phyloP scores from a whole-genome alignment of 257 asterid species.

The Solanum appendiculatum region DNA sequence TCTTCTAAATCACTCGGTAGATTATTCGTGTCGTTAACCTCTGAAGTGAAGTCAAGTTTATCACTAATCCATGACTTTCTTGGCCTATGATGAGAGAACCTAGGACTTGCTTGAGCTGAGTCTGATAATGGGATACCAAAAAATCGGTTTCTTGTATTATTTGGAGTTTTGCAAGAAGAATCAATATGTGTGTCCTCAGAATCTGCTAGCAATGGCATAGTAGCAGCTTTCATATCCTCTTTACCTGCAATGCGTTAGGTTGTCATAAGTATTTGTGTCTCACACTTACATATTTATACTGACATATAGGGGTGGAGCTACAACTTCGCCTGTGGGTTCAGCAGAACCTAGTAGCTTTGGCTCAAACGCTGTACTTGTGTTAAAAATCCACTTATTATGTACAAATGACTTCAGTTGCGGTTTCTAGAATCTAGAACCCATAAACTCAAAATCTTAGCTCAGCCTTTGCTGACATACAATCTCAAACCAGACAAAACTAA shows the following conservation, averaged over 20 bases:
- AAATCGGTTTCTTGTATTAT: slow-evolving; percentile 31
- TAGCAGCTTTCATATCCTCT: slow-evolving; percentile 32
- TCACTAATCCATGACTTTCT: slow-evolving; percentile 1
- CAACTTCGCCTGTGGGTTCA: not conserved
- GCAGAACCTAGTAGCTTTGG: not conserved
- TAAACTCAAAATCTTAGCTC: not conserved
- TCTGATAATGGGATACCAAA: slow-evolving; percentile 57
- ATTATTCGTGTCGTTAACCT: slow-evolving; percentile 21
- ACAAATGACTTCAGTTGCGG: not conserved
- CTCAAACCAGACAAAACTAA: not conserved
- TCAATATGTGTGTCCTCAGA: slow-evolving; percentile 29
- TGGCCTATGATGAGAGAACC: slow-evolving; percentile 25
- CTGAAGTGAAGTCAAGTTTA: slow-evolving; percentile 16
- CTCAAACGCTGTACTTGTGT: not conserved
- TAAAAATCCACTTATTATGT: not conserved
- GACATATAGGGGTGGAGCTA: not conserved
- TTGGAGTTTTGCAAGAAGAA: slow-evolving; percentile 41
- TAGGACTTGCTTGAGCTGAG: slow-evolving; percentile 78
- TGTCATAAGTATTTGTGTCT: not conserved
- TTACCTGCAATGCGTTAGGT: slow-evolving; percentile 22
- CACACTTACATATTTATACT: not conserved
- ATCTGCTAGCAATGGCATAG: slow-evolving; percentile 31
- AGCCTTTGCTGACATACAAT: not conserved
- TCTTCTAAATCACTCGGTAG: slow-evolving; percentile 24
- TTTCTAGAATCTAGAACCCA: not conserved